Percentiles rank a stretch among this genome's conserved stretches.
Evolutionary conservation across 2,329 filamentous ascomycete genomes (phyloP).

Genomic region (Neonectria neomacrospora): DNA sequence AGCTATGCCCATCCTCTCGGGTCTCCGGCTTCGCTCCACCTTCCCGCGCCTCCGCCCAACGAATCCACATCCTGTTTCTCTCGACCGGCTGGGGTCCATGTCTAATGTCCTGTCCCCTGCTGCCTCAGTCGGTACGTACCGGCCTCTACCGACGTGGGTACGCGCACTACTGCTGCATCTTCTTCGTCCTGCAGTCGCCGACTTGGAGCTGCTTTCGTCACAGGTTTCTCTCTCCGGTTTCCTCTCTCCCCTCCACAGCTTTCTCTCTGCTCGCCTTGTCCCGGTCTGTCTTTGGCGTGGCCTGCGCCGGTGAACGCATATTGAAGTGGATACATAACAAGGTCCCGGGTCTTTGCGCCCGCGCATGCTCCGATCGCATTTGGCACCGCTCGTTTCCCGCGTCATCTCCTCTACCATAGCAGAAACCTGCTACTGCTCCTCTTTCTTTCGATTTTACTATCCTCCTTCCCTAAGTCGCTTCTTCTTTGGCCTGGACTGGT

Average conservation of each 20-base stretch:
- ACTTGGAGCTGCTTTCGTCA: constrained; percentile 6
- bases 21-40: constrained; percentile 41
- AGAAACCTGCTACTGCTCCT: constrained; percentile 33
- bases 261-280: constrained; percentile 31
- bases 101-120: constrained; percentile 29
- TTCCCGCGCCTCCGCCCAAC: constrained; percentile 37
- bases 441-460: constrained; percentile 24
- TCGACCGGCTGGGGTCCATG: constrained; percentile 32
- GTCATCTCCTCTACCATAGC: constrained; percentile 33
- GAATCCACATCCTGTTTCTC: constrained; percentile 28
- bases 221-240: neutral
- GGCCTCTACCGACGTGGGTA: constrained; percentile 22
- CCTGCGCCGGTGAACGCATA: constrained; percentile 31
- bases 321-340: constrained; percentile 41
- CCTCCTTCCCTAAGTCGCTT: constrained; percentile 26
- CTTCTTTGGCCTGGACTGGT: constrained; percentile 35
- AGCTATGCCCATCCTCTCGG: constrained; percentile 43
- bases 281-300: constrained; percentile 37
- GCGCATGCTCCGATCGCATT: constrained; percentile 42
- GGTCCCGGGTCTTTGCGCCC: constrained; percentile 37
- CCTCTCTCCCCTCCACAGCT: constrained; percentile 36
- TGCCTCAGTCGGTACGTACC: constrained; percentile 28
- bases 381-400: constrained; percentile 33
- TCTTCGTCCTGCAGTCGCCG: constrained; percentile 35
- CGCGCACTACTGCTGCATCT: constrained; percentile 20